Conservation (phyloP, 192 early-diverging fungal species). For the Funneliformis geosporum region DNA sequence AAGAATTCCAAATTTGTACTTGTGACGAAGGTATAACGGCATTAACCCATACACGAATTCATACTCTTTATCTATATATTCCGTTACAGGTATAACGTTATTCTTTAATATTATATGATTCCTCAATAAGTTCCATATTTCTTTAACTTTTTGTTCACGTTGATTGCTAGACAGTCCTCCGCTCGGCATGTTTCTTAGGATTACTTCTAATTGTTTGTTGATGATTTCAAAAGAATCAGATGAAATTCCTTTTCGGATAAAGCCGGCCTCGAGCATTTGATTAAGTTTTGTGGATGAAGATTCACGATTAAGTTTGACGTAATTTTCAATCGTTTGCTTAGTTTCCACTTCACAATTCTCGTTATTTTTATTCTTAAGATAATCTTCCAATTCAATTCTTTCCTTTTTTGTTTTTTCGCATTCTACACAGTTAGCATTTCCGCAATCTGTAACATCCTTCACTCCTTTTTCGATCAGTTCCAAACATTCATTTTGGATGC, state of each 20-base stretch:
- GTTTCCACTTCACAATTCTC: conserved; percentile 20
- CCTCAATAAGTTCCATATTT: conserved; percentile 15
- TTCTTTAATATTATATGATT: not conserved
- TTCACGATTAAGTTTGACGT: conserved; percentile 12
- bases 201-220: not conserved
- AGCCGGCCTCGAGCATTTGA: conserved; percentile 23
- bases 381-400: not conserved
- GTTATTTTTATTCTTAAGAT: conserved; percentile 16
- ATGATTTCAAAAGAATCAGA: conserved; percentile 22
- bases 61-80: conserved; percentile 14
- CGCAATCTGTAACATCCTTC: not conserved
- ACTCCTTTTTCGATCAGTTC: not conserved
- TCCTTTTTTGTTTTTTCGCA: not conserved
- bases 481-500: not conserved
- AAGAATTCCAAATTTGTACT: not conserved
- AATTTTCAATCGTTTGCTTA: conserved; percentile 1
- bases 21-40: not conserved
- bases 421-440: not conserved
- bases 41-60: not conserved
- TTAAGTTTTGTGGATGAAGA: conserved; percentile 12
- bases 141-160: not conserved
- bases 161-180: not conserved
- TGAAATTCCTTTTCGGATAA: conserved; percentile 22
- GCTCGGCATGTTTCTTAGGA: not conserved
- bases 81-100: conserved; percentile 10